Evolutionary conservation across 106 monocot species (phyloP).

Genomic region (Cymbidium sinense): DNA sequence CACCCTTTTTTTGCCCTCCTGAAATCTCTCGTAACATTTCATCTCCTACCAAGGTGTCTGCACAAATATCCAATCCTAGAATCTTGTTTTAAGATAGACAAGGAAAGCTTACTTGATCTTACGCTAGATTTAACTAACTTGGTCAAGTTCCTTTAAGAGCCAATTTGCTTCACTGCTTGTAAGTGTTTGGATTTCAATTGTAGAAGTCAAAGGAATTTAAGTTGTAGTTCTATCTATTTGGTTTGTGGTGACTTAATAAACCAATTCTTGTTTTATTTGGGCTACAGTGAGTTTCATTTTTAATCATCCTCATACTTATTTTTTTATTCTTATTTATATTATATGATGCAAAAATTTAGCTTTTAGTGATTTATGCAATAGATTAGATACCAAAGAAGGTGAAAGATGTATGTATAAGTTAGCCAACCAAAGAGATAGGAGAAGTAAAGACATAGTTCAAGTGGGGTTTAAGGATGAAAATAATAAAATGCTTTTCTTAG

Average conservation of each 20-base stretch:
- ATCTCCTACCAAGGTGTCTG: conserved; percentile 56
- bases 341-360: no score
- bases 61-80: conserved; percentile 47
- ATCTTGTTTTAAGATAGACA: conserved; percentile 14
- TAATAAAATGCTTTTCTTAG: no score
- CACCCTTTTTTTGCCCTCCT: conserved; percentile 60
- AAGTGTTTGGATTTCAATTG: background rate
- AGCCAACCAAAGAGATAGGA: no score
- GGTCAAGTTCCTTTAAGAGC: background rate
- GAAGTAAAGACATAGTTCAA: no score
- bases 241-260: no score
- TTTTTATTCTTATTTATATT: no score
- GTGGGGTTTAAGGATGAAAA: no score
- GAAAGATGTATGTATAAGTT: no score
- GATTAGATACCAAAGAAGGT: no score
- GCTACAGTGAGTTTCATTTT: background rate
- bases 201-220: background rate
- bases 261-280: background rate
- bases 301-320: background rate
- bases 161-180: conserved; percentile 1
- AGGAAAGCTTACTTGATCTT: background rate
- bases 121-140: background rate
- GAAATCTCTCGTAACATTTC: conserved; percentile 51
- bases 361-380: no score
- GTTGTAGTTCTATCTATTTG: no score